Evolutionary conservation across 352 stramenopile species (phyloP).

Genomic region (Phytophthora capsici): DNA sequence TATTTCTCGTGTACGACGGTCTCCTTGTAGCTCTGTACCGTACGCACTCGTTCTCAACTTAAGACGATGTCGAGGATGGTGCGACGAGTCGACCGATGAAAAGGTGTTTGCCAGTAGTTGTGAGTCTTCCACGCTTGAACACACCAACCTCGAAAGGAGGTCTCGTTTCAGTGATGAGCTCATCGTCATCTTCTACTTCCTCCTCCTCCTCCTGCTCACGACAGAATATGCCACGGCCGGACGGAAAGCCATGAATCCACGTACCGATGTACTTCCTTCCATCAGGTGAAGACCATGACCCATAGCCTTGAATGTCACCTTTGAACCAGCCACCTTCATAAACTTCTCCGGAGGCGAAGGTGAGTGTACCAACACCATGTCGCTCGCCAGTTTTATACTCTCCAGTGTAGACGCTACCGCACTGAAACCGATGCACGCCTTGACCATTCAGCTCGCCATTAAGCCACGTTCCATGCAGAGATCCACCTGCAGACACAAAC

Average conservation of each 20-base stretch:
- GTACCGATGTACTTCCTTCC: conserved; percentile 59
- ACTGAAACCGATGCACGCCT: conserved; percentile 59
- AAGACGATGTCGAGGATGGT: conserved; percentile 23
- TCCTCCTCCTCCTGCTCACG: conserved; percentile 31
- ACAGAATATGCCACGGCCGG: conserved; percentile 62
- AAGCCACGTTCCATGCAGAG: conserved; percentile 56
- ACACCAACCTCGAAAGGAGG: conserved; percentile 38
- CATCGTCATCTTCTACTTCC: conserved; percentile 23
- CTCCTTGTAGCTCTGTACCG: not conserved
- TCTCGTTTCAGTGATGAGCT: conserved; percentile 18
- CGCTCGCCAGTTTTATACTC: conserved; percentile 52
- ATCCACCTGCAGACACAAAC: conserved; percentile 43
- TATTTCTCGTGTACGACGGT: not conserved
- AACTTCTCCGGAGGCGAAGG: conserved; percentile 59
- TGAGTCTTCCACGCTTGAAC: conserved; percentile 55
- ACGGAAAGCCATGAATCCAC: conserved; percentile 63
- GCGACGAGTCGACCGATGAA: conserved; percentile 45
- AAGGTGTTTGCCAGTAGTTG: conserved; percentile 48
- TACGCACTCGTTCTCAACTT: not conserved
- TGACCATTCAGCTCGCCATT: conserved; percentile 50
- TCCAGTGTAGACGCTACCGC: conserved; percentile 65
- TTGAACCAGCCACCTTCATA: conserved; percentile 75
- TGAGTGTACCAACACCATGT: conserved; percentile 64
- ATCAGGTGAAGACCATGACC: conserved; percentile 59
- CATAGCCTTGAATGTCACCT: conserved; percentile 63